These are phyloP conservation scores for Oehlia diaphana DNA, from an alignment of 192 early-diverging fungal species.

Conservation along the genomic window DNA sequence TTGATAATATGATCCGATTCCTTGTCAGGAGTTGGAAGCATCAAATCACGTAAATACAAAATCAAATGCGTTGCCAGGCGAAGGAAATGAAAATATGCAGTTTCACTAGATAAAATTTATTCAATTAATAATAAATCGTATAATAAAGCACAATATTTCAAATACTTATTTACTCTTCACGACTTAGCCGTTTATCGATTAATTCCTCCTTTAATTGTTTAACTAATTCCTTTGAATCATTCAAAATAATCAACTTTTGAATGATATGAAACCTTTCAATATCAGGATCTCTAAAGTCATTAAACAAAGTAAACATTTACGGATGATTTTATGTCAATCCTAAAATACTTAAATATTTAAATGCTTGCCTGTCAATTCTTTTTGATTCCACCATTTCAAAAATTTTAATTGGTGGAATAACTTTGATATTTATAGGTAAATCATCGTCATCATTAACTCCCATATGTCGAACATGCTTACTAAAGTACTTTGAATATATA, in stretches of 20 bases:
- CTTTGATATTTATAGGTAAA: constrained; percentile 20
- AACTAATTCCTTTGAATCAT: constrained; percentile 41
- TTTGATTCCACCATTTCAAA: constrained; percentile 1
- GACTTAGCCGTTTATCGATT: background rate
- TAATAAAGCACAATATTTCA: background rate
- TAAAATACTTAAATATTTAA: background rate
- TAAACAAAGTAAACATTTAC: background rate
- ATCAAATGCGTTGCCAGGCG: constrained; percentile 72
- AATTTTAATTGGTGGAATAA: constrained; percentile 20
- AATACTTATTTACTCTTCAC: background rate
- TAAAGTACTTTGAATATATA: constrained; percentile 9
- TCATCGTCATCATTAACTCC: background rate
- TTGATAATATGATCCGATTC: constrained; percentile 10
- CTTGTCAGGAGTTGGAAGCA: constrained; percentile 6
- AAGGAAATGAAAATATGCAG: constrained; percentile 53
- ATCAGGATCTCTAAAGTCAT: constrained; percentile 17
- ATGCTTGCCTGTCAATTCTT: background rate
- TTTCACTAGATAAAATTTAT: constrained; percentile 19
- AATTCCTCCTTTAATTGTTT: constrained; percentile 37
- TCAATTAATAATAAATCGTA: background rate
- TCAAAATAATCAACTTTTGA: constrained; percentile 54
- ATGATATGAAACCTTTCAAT: constrained; percentile 45
- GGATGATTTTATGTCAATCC: too few species aligned
- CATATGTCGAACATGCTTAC: background rate
- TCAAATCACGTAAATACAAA: constrained; percentile 35